A percentile compares a stretch with the other conserved stretches of the same genome.
Evolutionary conservation across 2,329 filamentous ascomycete genomes (phyloP).

Genomic region (Trichophyton rubrum): DNA sequence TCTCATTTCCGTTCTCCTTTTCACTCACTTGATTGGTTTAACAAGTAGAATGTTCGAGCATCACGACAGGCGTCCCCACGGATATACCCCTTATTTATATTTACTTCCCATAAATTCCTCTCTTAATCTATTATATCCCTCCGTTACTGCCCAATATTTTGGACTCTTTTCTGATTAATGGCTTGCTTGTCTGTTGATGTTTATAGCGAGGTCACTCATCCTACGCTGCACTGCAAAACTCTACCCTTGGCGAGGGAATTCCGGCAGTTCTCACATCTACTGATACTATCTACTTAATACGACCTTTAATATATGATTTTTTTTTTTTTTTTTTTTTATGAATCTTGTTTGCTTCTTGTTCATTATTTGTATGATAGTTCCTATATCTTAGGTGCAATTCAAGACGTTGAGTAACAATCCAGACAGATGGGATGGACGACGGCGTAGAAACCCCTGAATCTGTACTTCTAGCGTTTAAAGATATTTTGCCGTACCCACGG

Average conservation of each 20-base stretch:
- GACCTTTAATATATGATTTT: conserved; percentile 1
- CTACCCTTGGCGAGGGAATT: background rate
- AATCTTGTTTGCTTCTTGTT: background rate
- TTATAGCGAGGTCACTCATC: background rate
- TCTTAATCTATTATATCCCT: background rate
- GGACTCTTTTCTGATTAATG: background rate
- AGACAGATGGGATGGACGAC: background rate
- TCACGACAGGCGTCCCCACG: background rate
- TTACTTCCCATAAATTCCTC: background rate
- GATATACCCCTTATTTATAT: background rate
- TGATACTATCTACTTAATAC: conserved; percentile 1
- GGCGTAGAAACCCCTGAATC: background rate
- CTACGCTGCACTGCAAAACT: background rate
- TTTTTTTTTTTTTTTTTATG: background rate
- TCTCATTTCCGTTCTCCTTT: conserved; percentile 1
- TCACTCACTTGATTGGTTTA: background rate
- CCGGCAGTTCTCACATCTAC: background rate
- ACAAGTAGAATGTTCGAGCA: conserved; percentile 5
- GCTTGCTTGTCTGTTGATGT: background rate
- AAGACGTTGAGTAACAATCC: background rate
- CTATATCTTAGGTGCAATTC: background rate
- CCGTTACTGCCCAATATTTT: background rate
- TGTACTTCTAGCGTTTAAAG: no score
- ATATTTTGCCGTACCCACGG: no score
- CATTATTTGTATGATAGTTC: conserved; percentile 1